phyloP scores from a whole-genome alignment of 495 filamentous ascomycete genomes.

The Melanomma pulvis-pyrius region DNA sequence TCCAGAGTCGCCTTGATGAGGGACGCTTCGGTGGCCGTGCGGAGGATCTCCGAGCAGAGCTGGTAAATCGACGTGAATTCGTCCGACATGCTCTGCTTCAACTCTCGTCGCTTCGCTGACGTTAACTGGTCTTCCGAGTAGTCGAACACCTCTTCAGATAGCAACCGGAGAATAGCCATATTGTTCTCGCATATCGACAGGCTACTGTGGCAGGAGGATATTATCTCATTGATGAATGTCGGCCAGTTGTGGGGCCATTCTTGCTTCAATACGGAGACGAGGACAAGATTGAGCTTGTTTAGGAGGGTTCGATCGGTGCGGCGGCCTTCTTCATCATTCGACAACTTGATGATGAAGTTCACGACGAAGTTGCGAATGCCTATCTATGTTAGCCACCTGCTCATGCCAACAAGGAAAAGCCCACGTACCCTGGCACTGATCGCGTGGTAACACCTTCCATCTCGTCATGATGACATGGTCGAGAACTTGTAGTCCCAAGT shows the following conservation, averaged over 20 bases:
- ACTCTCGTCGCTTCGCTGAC: conserved; percentile 87
- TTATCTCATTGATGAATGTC: conserved; percentile 99
- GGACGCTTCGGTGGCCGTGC: conserved; percentile 81
- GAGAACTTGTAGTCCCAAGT: conserved; percentile 91
- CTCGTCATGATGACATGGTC: conserved; percentile 98
- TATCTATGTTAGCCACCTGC: conserved; percentile 41
- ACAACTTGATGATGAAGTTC: conserved; percentile 92
- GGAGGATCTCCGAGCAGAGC: conserved; percentile 90
- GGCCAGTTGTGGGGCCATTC: conserved; percentile 99
- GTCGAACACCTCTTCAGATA: conserved; percentile 98
- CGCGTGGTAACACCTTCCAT: conserved; percentile 95
- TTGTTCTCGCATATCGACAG: conserved; percentile 99
- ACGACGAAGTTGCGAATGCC: conserved; percentile 99
- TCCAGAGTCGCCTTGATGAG: conserved; percentile 92
- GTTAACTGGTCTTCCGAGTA: conserved; percentile 99
- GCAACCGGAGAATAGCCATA: conserved; percentile 93
- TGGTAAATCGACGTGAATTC: conserved; percentile 98
- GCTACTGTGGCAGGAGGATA: conserved; percentile 89
- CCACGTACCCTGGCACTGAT: conserved; percentile 82
- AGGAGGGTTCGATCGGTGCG: conserved; percentile 80
- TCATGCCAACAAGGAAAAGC: conserved; percentile 13
- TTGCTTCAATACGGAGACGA: conserved; percentile 97
- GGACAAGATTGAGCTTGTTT: conserved; percentile 96
- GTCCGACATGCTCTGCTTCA: conserved; percentile 97
- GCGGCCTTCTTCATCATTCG: conserved; percentile 82